Evolutionary conservation across 2,329 filamentous ascomycete species (phyloP).

Genomic region (Sordariomycetes sp.): DNA sequence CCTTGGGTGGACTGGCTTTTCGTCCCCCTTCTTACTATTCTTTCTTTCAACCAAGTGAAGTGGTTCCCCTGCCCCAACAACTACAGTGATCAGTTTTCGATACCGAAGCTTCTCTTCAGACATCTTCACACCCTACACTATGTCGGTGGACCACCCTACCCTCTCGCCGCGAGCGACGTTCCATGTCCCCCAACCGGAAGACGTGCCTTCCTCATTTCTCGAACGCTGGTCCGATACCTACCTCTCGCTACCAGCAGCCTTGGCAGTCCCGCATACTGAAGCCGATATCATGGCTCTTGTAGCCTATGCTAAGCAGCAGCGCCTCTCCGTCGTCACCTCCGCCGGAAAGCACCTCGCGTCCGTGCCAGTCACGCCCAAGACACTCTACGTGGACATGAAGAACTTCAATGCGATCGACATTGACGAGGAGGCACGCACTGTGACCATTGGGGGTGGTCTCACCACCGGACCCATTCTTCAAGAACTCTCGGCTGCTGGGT

Average conservation of each 20-base stretch:
- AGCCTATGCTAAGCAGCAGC: constrained; percentile 14
- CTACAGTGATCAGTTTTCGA: background rate
- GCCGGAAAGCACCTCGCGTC: constrained; percentile 20
- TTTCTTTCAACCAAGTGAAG: background rate
- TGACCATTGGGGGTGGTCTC: constrained; percentile 18
- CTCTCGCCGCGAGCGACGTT: background rate
- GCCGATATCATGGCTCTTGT: constrained; percentile 17
- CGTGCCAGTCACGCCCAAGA: constrained; percentile 15
- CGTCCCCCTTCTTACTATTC: background rate
- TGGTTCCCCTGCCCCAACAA: background rate
- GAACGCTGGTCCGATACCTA: constrained; percentile 20
- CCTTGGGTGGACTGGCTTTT: background rate
- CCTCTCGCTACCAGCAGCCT: constrained; percentile 13
- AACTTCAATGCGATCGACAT: constrained; percentile 17
- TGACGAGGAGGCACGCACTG: constrained; percentile 13
- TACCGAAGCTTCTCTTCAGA: background rate
- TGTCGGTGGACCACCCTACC: background rate
- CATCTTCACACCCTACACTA: background rate
- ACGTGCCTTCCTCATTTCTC: background rate
- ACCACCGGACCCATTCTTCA: constrained; percentile 15
- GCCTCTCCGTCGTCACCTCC: constrained; percentile 15
- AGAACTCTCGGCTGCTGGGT: constrained; percentile 12
- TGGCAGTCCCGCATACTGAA: constrained; percentile 16
- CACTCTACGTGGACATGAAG: constrained; percentile 21
- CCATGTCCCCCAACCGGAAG: background rate